A percentile compares a stretch with the other conserved stretches of the same genome.
phyloP scores from a whole-genome alignment of 2,329 filamentous ascomycete species.

The Neurospora sp. region DNA sequence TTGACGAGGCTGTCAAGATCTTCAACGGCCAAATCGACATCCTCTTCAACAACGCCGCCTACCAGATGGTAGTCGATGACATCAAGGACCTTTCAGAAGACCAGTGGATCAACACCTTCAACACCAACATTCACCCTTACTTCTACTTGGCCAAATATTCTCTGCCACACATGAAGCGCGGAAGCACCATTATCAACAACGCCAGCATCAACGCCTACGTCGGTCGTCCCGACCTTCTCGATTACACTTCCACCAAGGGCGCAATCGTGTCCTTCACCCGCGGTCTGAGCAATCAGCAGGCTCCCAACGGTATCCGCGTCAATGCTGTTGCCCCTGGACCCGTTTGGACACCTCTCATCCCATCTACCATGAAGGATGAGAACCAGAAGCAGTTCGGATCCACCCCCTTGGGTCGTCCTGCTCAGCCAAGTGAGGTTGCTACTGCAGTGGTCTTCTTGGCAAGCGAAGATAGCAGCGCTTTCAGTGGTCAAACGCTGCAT shows the following conservation, averaged over 20 bases:
- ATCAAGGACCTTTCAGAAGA: constrained; percentile 65
- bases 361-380: constrained; percentile 58
- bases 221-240: constrained; percentile 67
- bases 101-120: constrained; percentile 71
- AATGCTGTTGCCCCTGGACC: constrained; percentile 71
- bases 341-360: constrained; percentile 69
- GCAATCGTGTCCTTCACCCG: constrained; percentile 73
- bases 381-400: constrained; percentile 60
- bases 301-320: constrained; percentile 62
- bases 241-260: constrained; percentile 73
- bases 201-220: constrained; percentile 77
- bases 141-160: constrained; percentile 74
- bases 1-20: constrained; percentile 54
- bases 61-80: constrained; percentile 62
- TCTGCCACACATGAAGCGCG: constrained; percentile 63
- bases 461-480: constrained; percentile 59
- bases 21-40: constrained; percentile 61
- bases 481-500: constrained; percentile 59
- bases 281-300: constrained; percentile 64
- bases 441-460: constrained; percentile 76
- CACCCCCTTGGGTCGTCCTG: constrained; percentile 65
- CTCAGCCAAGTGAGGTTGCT: constrained; percentile 73
- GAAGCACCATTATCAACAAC: constrained; percentile 75
- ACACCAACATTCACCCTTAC: constrained; percentile 73
- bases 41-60: constrained; percentile 64